These are phyloP conservation scores for Chloranthus sessilifolius DNA, from an alignment of 164 flowering plant genomes.

Conservation along the genomic window DNA sequence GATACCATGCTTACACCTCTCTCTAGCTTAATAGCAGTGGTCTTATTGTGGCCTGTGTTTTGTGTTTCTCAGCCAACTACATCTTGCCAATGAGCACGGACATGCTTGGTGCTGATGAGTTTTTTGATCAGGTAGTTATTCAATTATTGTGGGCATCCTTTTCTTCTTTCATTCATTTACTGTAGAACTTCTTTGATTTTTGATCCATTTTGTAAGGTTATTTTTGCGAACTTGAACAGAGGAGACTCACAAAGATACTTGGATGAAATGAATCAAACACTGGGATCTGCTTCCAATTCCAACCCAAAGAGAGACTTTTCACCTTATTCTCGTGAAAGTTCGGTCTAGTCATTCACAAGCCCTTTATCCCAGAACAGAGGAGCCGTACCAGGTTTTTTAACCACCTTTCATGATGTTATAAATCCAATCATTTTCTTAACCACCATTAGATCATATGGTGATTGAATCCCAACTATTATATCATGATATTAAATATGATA, in stretches of 20 bases:
- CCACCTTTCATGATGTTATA: neutral
- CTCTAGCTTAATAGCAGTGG: neutral
- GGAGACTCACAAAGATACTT: constrained; percentile 36
- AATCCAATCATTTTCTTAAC: neutral
- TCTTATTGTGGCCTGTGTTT: neutral
- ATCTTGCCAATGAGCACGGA: constrained; percentile 48
- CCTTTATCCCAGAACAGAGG: constrained; percentile 14
- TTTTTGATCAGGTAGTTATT: constrained; percentile 58
- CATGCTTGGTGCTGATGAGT: constrained; percentile 49
- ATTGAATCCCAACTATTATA: too few species aligned
- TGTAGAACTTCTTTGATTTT: too few species aligned
- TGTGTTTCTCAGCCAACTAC: constrained; percentile 41
- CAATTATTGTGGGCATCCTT: too few species aligned
- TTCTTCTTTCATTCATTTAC: too few species aligned
- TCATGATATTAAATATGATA: too few species aligned
- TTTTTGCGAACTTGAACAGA: constrained; percentile 40
- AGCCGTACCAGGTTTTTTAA: constrained; percentile 22
- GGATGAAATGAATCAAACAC: constrained; percentile 50
- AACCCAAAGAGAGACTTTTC: constrained; percentile 7
- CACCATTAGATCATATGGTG: too few species aligned
- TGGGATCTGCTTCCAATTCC: constrained; percentile 18
- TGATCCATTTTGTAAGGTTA: constrained; percentile 28
- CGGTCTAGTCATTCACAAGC: constrained; percentile 20
- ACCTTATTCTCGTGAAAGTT: constrained; percentile 23
- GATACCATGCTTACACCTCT: too few species aligned